phyloP scores from a whole-genome alignment of 2,329 filamentous ascomycete genomes.

The Clonostachys rosea region DNA sequence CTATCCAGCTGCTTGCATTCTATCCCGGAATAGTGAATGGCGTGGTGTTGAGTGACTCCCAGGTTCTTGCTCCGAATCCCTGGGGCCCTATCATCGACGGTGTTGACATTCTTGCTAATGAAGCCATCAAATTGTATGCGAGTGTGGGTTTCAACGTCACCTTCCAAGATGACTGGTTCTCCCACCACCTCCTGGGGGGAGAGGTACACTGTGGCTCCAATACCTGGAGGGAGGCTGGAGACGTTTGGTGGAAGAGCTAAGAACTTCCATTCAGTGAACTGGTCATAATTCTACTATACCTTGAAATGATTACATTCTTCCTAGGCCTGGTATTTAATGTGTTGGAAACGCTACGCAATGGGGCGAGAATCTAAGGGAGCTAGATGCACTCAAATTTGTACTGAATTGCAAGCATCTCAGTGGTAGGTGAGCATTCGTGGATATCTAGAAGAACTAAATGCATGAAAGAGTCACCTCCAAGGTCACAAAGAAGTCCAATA shows the following conservation, averaged over 20 bases:
- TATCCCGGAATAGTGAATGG: conserved; percentile 12
- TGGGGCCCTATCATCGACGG: conserved; percentile 17
- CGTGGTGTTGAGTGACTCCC: conserved; percentile 8
- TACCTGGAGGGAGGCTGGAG: conserved; percentile 3
- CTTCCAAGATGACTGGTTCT: conserved; percentile 18
- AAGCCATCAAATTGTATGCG: conserved; percentile 10
- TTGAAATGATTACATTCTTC: not conserved
- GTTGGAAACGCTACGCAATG: no score
- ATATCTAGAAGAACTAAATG: no score
- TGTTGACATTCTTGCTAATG: conserved; percentile 14
- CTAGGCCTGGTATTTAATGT: no score
- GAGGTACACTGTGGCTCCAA: conserved; percentile 19
- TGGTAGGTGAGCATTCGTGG: no score
- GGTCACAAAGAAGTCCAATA: no score
- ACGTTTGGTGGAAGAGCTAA: conserved; percentile 9
- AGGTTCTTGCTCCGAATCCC: conserved; percentile 11
- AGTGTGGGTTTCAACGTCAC: conserved; percentile 11
- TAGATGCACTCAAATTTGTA: no score
- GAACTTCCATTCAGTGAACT: not conserved
- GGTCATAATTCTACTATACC: not conserved
- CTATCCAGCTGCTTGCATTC: conserved; percentile 1
- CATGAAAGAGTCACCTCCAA: no score
- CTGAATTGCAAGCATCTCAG: no score
- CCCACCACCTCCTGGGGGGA: conserved; percentile 11
- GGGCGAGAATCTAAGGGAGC: no score